Base-by-base conservation (phyloP, 495 filamentous ascomycete species). In the Tuber indicum region DNA sequence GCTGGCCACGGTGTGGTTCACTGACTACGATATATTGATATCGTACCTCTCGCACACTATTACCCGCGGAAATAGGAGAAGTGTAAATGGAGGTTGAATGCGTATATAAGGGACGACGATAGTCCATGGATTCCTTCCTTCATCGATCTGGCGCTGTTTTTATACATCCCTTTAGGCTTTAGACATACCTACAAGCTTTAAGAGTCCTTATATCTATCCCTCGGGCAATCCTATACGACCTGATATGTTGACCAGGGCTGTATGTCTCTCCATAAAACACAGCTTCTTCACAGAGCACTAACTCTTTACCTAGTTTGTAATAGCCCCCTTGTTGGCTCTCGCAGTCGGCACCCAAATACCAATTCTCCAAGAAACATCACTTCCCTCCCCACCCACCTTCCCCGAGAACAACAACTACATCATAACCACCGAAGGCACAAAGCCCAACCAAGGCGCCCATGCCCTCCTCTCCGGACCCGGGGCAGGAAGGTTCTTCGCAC, bases 391-490 rank as follows among this genome's bases (percentile, higher is more conserved):
- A 36, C 79, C 79, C 23, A 71, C 39, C 19, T 81, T 81, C 72
- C 79, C 79, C 36, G 71, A 70, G 42, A 41, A 72, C 49, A 52
- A 75, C 62, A 77, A 77, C 39, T 78, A 44, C 72, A 74, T 42
- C 14, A 42, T 52, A 16, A 80, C 78, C 10, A 44, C 44, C 23
- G 76, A 17, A 10, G 79, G 72, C 26, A 74, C 75, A 26, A 45
- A 75, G 32, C 75, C 72, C 19, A 72, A 47, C 58, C 79, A 81
- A 58, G 79, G 79, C 12, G 79, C 72, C 17, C 79, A 81, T 36
- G 58, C n/a, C 19, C 39, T 73, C n/a, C 46, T 47, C 49, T 52
- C 52, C 17, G 32, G 32, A 32, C 32, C 32, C 32, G 32, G 32
- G 32, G 32, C 1, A 32, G 32, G 32, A 32, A 32, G 32, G 32